phyloP scores from a whole-genome alignment of 116 monocot genomes.

The Papilionanthe hybrid region DNA sequence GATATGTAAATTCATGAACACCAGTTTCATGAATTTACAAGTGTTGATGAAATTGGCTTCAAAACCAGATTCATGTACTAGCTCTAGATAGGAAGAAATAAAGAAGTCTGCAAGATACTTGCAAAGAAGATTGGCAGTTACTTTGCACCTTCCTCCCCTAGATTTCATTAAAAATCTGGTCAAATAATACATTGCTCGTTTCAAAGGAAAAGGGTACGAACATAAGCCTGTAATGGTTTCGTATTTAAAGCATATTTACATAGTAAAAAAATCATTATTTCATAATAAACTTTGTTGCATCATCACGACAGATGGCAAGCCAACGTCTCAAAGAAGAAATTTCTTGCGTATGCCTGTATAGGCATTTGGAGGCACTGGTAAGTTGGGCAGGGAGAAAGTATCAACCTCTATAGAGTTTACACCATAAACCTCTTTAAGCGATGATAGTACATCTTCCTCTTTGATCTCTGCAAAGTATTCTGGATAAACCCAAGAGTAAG shows the following conservation, averaged over 20 bases:
- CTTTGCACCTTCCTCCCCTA: slow-evolving; percentile 65
- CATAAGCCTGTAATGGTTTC: background rate
- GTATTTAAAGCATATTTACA: background rate
- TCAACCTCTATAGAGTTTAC: slow-evolving; percentile 36
- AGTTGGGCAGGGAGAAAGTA: slow-evolving; percentile 53
- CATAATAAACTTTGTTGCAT: slow-evolving; percentile 47
- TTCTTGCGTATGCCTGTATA: slow-evolving; percentile 83
- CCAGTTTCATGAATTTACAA: too few species aligned
- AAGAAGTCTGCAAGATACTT: slow-evolving; percentile 95
- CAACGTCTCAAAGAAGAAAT: slow-evolving; percentile 71
- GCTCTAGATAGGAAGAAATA: slow-evolving; percentile 75
- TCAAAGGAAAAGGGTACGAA: background rate
- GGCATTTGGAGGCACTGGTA: slow-evolving; percentile 61
- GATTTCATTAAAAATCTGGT: slow-evolving; percentile 8
- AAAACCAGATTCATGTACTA: slow-evolving; percentile 75
- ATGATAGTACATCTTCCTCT: slow-evolving; percentile 48
- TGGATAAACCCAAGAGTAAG: slow-evolving; percentile 8
- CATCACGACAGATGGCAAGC: slow-evolving; percentile 74
- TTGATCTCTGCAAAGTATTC: slow-evolving; percentile 36
- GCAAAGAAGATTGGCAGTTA: slow-evolving; percentile 59
- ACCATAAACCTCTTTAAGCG: slow-evolving; percentile 47
- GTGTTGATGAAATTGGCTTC: slow-evolving; percentile 32
- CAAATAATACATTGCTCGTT: slow-evolving; percentile 8
- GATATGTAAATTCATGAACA: too few species aligned
- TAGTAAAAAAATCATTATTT: slow-evolving; percentile 4